phyloP scores from a whole-genome alignment of 371 early-diverging fungal species.

The Rhizopus arrhizus region DNA sequence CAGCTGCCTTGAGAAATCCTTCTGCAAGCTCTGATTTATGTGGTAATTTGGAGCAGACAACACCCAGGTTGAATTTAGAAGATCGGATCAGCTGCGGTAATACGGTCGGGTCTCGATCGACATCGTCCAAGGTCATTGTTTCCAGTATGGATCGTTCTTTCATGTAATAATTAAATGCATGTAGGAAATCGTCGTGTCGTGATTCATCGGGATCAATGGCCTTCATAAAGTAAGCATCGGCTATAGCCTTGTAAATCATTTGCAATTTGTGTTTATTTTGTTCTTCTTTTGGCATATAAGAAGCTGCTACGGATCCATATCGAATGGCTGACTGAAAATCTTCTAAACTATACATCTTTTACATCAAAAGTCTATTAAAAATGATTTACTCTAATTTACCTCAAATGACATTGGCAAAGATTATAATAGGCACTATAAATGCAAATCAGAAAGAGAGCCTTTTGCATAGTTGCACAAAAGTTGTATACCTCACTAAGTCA shows the following conservation, averaged over 20 bases:
- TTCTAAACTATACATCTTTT: conserved; percentile 21
- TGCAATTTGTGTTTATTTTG: conserved; percentile 21
- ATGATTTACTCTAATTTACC: conserved; percentile 15
- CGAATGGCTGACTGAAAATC: conserved; percentile 30
- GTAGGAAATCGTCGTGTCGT: conserved; percentile 28
- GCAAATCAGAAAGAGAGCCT: neutral
- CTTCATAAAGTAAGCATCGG: conserved; percentile 38
- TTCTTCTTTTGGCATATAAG: conserved; percentile 6
- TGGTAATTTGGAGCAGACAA: conserved; percentile 32
- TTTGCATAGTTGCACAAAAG: neutral
- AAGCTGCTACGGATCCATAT: conserved; percentile 1
- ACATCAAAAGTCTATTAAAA: neutral
- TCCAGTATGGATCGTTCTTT: conserved; percentile 32
- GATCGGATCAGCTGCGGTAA: conserved; percentile 26
- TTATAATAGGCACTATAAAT: conserved; percentile 15
- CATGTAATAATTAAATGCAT: conserved; percentile 34
- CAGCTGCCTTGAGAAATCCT: conserved; percentile 21
- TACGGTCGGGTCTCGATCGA: conserved; percentile 20
- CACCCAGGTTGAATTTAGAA: conserved; percentile 43
- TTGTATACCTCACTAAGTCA: neutral
- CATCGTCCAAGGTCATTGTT: conserved; percentile 22
- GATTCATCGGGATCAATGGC: conserved; percentile 23
- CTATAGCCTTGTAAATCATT: conserved; percentile 29
- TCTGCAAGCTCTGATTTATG: conserved; percentile 12
- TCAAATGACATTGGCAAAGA: conserved; percentile 25